phyloP scores from a whole-genome alignment of 108 stramenopile genomes.

The Cylindrotheca fusiformis region DNA sequence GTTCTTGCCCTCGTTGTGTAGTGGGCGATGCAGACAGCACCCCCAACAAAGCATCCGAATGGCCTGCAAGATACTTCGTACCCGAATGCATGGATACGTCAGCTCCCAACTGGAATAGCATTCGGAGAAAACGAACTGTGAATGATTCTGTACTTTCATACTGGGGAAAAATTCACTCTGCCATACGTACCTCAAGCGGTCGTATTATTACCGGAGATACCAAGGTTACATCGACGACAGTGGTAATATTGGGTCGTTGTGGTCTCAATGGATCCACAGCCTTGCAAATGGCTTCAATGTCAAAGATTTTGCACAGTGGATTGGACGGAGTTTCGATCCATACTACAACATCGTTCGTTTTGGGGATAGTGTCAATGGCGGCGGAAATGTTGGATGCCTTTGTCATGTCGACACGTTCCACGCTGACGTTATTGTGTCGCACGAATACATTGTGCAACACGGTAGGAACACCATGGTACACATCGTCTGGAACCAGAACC shows the following conservation, averaged over 20 bases:
- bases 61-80: conserved; percentile 90
- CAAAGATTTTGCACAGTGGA: conserved; percentile 74
- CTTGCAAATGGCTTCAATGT: conserved; percentile 57
- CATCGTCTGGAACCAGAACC: conserved; percentile 68
- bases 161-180: neutral
- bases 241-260: conserved; percentile 25
- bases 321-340: conserved; percentile 95
- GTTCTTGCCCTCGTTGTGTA: conserved; percentile 41
- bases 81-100: conserved; percentile 81
- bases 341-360: conserved; percentile 47
- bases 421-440: conserved; percentile 48
- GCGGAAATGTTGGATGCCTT: conserved; percentile 24
- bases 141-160: neutral
- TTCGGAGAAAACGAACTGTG: neutral
- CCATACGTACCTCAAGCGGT: conserved; percentile 48
- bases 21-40: conserved; percentile 62
- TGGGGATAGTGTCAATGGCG: conserved; percentile 11
- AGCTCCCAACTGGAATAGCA: conserved; percentile 43
- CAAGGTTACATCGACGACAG: conserved; percentile 89
- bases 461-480: conserved; percentile 85
- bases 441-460: conserved; percentile 50
- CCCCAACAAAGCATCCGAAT: conserved; percentile 85
- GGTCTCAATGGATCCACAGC: conserved; percentile 9
- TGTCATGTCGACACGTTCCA: conserved; percentile 54
- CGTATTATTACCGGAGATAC: conserved; percentile 77